Percentiles rank a stretch among this genome's conserved stretches.
phyloP scores from a whole-genome alignment of 345 rosid genomes.

The Gossypium longicalyx region DNA sequence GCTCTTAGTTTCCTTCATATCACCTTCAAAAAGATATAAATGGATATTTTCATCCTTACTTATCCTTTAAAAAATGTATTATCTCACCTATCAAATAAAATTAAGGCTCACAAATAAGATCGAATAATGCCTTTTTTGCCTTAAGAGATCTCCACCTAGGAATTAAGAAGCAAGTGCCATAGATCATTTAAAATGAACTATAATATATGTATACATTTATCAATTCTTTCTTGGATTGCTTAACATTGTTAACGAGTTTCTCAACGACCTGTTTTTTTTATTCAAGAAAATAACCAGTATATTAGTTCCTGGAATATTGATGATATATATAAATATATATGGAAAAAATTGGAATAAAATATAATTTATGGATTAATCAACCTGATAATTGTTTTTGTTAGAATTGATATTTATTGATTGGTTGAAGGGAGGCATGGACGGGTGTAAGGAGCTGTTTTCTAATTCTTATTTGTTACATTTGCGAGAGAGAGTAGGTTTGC shows the following conservation, averaged over 20 bases:
- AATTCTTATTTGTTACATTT: neutral
- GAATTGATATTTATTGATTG: neutral
- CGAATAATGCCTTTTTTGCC: neutral
- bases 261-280: neutral
- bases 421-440: neutral
- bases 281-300: neutral
- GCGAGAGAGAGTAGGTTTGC: neutral
- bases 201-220: neutral
- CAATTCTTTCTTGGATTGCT: neutral
- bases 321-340: neutral
- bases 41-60: neutral
- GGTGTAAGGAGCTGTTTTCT: neutral
- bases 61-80: neutral
- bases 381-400: neutral
- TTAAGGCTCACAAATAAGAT: neutral
- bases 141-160: neutral
- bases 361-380: neutral
- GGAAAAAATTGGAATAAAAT: neutral
- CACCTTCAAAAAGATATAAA: slow-evolving; percentile 2
- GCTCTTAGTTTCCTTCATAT: neutral
- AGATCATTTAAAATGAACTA: neutral
- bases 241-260: neutral
- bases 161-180: neutral
- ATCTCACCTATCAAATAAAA: neutral
- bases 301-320: neutral